Conservation (phyloP, 768 basidiomycete genomes). For the Roridomyces roridus region DNA sequence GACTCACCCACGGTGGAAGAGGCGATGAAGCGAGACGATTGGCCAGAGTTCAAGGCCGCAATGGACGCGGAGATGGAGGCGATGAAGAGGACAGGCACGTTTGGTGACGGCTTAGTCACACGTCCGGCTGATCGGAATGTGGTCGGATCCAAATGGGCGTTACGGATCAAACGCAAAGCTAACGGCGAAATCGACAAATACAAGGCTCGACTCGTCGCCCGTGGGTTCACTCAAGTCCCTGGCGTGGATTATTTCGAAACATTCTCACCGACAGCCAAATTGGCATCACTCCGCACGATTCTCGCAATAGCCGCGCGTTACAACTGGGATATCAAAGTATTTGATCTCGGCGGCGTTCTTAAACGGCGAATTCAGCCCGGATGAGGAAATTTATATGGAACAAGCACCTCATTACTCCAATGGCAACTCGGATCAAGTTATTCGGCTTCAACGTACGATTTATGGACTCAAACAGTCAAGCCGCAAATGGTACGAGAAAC, state of each 20-base stretch:
- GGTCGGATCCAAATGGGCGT: slow-evolving; percentile 34
- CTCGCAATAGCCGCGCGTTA: slow-evolving; percentile 4
- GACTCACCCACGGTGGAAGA: slow-evolving; percentile 14
- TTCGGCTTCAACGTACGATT: slow-evolving; percentile 26
- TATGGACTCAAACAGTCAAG: slow-evolving; percentile 45
- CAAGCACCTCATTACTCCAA: slow-evolving; percentile 24
- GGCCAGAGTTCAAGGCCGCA: not conserved
- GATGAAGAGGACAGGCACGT: too few species aligned
- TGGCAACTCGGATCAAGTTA: not conserved
- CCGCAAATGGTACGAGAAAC: slow-evolving; percentile 34
- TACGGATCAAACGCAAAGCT: slow-evolving; percentile 38
- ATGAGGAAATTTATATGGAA: slow-evolving; percentile 29
- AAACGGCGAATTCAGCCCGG: slow-evolving; percentile 11
- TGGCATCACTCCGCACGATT: slow-evolving; percentile 1
- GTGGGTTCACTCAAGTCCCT: not conserved
- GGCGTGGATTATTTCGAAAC: slow-evolving; percentile 36
- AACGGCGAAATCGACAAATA: slow-evolving; percentile 35
- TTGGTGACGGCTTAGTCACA: slow-evolving; percentile 24
- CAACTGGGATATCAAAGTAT: slow-evolving; percentile 26
- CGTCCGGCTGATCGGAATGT: slow-evolving; percentile 26
- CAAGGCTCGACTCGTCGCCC: slow-evolving; percentile 30
- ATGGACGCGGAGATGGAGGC: too few species aligned
- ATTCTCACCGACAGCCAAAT: slow-evolving; percentile 3
- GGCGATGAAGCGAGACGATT: slow-evolving; percentile 4
- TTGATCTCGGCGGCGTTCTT: slow-evolving; percentile 22